Evolutionary conservation across 192 early-diverging fungal genomes (phyloP), one percentile per base, ranked within the genome.

Genomic region (Thoreauomyces humboldtii): DNA sequence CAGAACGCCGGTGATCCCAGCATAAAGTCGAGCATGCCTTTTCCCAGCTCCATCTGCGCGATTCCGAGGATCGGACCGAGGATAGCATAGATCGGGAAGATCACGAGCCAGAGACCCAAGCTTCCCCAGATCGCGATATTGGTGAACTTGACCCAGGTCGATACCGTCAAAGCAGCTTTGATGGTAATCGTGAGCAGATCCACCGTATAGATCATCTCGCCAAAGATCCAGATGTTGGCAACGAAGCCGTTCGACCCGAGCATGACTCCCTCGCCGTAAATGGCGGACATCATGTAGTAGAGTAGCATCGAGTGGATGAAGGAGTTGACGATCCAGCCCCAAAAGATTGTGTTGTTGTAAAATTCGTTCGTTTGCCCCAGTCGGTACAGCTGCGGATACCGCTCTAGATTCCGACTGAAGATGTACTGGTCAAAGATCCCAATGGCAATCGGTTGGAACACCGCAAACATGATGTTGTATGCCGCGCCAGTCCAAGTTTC

Each of bases 361-460:
- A 85, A 82, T 59, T 79, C 76, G 29, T 62, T 64, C 2, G 59
- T 59, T 59, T 85, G 83, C 11, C 83, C 83, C 31, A 70, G 71
- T 42, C 67, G 74, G 72, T 99, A 99, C 86, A 99, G 86, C 79
- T 99, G 95, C 9, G 96, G 96, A 71, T 99, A 99, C 21, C 88
- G 86, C 72, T 99, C 95, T 25, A 99, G 73, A 81, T 93, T 93
- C 61, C 96, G 84, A 37, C 94, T 91, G 50, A 86, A 90, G 27
- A 95, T 85, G 72, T 87, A 92, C 73, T 96, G 94, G 74, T 99
- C 96, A 79, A 99, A 99, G n/a, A 96, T 88, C 55, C 96, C 96
- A 47, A 99, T 93, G 19, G 87, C 89, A 67, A 98, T 79, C 1
- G 96, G 96, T 37, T 95, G 93, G 76, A 96, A 81, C 36, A 96